Evolutionary conservation across 2,329 filamentous ascomycete genomes (phyloP), one percentile per base, ranked within the genome.

Genomic region (Trichoderma guizhouense): DNA sequence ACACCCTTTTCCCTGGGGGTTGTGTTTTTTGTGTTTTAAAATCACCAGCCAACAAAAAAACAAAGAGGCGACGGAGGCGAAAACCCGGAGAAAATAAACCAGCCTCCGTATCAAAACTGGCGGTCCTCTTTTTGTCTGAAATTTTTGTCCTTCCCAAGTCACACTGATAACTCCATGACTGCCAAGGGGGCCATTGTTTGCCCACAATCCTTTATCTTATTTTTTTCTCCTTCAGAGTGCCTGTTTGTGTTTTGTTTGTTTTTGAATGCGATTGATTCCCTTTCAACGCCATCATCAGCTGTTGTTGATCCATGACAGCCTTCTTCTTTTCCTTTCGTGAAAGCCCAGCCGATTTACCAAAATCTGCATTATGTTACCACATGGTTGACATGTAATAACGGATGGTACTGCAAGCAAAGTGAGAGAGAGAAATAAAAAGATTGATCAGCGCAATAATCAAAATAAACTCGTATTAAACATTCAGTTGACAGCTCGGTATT

Each of bases 241-340:
- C n/a, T 60, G 18, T 34, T 34, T 21, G 18, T 34, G 43, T 60
- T 34, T 34, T 32, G 57, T 34, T 30, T 32, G 28, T 34, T 21
- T 32, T 60, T 21, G 57, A 60, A 60, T 21, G 5, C 15, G 14
- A 28, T 26, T 30, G 51, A 47, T 28, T 51, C 57, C 66, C 39
- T 55, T 24, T 34, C 57, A 72, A 68, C 65, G 58, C 65, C 70
- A 14, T 47, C 61, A 57, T 60, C 47, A 67, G 70, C 64, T 2
- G 0, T 24, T 65, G 77, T 75, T 72, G 66, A 74, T 71, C 71
- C 69, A 65, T 60, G 70, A 72, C 70, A 76, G 74, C 69, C 72
- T 73, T 51, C 32, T 28, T 51, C 53, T 21, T 28, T 70, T 55
- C 18, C 21, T 9, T 21, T 32, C 55, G 28, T 30, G 47, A 36